Percentiles rank a stretch among this genome's conserved stretches.
Conservation (phyloP, 306 rosid genomes). For the Gynostemma pentaphyllum region DNA sequence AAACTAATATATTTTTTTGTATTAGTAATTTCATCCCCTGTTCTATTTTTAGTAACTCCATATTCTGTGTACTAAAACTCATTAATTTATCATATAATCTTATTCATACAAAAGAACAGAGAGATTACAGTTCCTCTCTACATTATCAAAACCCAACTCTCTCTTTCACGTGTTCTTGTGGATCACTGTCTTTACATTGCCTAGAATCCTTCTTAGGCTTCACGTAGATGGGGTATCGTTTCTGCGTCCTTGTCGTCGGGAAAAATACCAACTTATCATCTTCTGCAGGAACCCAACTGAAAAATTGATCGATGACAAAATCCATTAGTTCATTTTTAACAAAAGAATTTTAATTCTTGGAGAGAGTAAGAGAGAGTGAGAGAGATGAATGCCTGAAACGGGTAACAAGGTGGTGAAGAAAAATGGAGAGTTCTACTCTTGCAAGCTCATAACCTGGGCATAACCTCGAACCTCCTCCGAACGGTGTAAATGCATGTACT, state of each 20-base stretch:
- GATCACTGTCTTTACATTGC: background rate
- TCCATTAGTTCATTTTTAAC: background rate
- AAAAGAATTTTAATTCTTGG: background rate
- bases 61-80: constrained; percentile 9
- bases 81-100: constrained; percentile 8
- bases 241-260: constrained; percentile 91
- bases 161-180: background rate
- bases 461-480: constrained; percentile 84
- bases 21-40: constrained; percentile 1
- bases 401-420: constrained; percentile 78
- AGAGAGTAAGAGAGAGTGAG: too few relatives aligned
- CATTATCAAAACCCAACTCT: background rate
- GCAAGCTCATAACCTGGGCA: constrained; percentile 97
- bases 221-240: constrained; percentile 72
- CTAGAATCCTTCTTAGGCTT: constrained; percentile 20
- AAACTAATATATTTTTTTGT: background rate
- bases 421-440: constrained; percentile 78
- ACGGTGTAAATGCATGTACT: constrained; percentile 59
- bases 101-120: constrained; percentile 5
- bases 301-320: background rate
- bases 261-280: constrained; percentile 88
- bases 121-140: constrained; percentile 3
- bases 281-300: constrained; percentile 89
- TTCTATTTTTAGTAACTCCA: background rate
- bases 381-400: constrained; percentile 42